Conservation (phyloP, 129 eudicot genomes). For the Tagetes patula region DNA sequence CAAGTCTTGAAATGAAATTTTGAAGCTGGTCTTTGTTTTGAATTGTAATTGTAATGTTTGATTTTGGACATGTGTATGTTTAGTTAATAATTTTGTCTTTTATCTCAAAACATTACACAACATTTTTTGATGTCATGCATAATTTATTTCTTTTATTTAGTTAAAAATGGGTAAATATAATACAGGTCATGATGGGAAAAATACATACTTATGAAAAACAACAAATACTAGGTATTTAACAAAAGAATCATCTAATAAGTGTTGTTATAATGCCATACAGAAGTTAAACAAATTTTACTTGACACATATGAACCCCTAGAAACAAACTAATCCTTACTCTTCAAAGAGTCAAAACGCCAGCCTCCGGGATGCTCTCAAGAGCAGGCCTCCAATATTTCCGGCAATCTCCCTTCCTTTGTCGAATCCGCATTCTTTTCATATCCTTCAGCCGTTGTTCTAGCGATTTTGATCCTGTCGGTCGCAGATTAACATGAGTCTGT, state of each 20-base stretch:
- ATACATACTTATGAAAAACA: no score
- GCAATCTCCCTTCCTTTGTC: slow-evolving; percentile 12
- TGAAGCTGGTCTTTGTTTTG: neutral
- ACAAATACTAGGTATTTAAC: no score
- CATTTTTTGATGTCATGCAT: neutral
- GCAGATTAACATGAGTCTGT: neutral
- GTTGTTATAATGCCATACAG: neutral
- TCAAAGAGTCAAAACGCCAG: neutral
- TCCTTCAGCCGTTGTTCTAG: slow-evolving; percentile 28
- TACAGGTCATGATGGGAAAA: no score
- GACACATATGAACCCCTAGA: no score
- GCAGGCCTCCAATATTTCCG: slow-evolving; percentile 27
- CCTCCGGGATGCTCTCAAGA: slow-evolving; percentile 36
- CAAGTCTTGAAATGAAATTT: neutral
- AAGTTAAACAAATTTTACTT: no score
- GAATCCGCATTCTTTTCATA: slow-evolving; percentile 20
- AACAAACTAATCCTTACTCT: no score
- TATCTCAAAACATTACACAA: neutral
- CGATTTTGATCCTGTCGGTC: slow-evolving; percentile 3
- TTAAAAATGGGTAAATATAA: neutral
- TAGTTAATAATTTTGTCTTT: neutral
- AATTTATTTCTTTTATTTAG: no score
- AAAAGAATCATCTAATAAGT: neutral
- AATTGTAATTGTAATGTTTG: slow-evolving; percentile 8
- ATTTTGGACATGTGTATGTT: slow-evolving; percentile 1